Base-by-base conservation (phyloP, 2,329 filamentous ascomycete species). In the Hypocreales sp. region DNA sequence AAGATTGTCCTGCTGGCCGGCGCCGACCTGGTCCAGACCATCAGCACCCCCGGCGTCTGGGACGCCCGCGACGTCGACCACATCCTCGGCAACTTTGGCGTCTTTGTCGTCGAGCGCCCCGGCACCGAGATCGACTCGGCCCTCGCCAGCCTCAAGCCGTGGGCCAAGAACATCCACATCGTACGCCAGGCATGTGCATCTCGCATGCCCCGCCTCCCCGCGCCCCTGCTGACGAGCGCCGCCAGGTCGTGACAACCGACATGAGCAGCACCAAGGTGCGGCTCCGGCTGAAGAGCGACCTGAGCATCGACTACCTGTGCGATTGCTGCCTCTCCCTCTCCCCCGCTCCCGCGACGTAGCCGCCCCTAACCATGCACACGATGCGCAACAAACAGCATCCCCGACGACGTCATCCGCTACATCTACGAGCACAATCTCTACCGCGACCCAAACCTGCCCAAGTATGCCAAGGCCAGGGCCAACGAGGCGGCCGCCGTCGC, bases 41-140 rank as follows among this genome's bases (percentile, higher is more conserved):
- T 79, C 72, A 79, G 61, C 34, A 68, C 64, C 4, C 71, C 72
- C 1, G 75, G 73, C 4, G 72, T 94, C 2, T 95, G 87, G 87
- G 79, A 77, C 27, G 64, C 73, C 25, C 68, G 76, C 35, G 87
- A 94, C 64, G 60, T 94, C 30, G 78, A 90, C 41, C 80, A 92
- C 41, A 94, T 94, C 33, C 61, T 94, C 13, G 74, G 80, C 25
- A 69, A 77, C 46, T 93, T 79, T 45, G 82, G 82, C 23, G 74
- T 79, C 17, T 84, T 92, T 48, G 79, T 87, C 33, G 67, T 92
- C n/a, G 80, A 94, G 61, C 72, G 87, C 33, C 76, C 74, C 22
- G 86, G 84, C 23, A 92, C 83, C 14, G 82, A 92, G 44, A 79
- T 92, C 26, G 80, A 92, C 35, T 80, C 92, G 45, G 84, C 86